Conservation (phyloP, 768 basidiomycete genomes). For the Auriscalpium orientale region DNA sequence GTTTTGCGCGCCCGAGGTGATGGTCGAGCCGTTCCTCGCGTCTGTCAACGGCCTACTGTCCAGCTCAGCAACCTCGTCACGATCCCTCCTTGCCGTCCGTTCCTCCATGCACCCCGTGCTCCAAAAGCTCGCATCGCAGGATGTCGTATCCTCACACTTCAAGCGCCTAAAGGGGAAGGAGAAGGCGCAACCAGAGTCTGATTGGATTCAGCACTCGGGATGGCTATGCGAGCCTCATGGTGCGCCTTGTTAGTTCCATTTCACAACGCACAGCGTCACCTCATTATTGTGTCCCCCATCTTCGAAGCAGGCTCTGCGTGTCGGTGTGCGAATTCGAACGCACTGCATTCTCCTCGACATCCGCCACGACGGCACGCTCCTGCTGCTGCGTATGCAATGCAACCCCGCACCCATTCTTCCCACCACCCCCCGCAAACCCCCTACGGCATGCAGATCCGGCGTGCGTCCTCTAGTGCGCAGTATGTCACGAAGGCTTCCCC, state of each 20-base stretch:
- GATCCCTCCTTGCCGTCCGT: slow-evolving; percentile 2
- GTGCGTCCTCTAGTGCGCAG: no score
- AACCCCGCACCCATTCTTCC: no score
- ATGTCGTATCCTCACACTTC: neutral
- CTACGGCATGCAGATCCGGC: no score
- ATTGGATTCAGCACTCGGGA: slow-evolving; percentile 4
- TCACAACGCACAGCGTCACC: no score
- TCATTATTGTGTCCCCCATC: no score
- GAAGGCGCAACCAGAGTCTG: slow-evolving; percentile 6
- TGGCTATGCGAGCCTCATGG: slow-evolving; percentile 10
- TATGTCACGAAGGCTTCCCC: neutral
- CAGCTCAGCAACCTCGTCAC: slow-evolving; percentile 4
- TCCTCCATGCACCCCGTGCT: neutral
- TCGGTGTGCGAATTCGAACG: no score
- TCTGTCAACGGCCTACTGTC: slow-evolving; percentile 9
- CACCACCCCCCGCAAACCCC: no score
- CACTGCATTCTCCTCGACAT: no score
- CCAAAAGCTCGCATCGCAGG: neutral
- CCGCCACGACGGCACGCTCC: no score
- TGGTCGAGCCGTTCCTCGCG: slow-evolving; percentile 13
- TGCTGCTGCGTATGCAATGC: no score
- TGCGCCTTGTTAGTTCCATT: neutral
- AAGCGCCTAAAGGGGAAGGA: slow-evolving; percentile 8
- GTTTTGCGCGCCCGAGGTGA: neutral
- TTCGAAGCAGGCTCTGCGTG: no score